Base-by-base conservation (phyloP, 2,329 filamentous ascomycete species). In the Arthrobotrys conoides region DNA sequence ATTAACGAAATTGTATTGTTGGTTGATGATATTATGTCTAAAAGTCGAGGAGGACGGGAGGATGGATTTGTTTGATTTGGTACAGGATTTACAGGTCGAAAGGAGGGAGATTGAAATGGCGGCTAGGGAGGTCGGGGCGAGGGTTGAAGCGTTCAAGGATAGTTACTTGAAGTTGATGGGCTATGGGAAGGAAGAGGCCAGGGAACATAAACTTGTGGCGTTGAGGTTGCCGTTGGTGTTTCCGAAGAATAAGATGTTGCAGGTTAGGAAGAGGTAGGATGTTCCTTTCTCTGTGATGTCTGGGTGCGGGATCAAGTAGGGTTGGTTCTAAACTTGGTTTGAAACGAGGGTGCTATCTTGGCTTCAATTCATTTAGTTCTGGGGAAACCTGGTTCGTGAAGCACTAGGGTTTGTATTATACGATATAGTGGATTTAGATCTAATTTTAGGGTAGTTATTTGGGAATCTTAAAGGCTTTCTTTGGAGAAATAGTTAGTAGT, bases 141-240 rank as follows among this genome's bases (percentile, higher is more conserved):
- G 87, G 81, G 87, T 93, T 38, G 82, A 75, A 18, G 80, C 83
- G 30, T 84, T 87, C 12, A 87, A 85, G 3, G 87, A 87, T 64
- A 83, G 83, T 18, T 87, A 88, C 71, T 83, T 84, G 61, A 83
- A 84, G 33, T 89, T 88, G 83, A 85, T 87, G 80, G 87, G 88
- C 73, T 87, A 90, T 80, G 88, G 88, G 36, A 90, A 90, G 83
- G 88, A 89, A 0, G 87, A 89, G 82, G 88, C 87, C 3, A 84
- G 85, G 20, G 89, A 89, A 71, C 89, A 90, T 79, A 88, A 88
- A 76, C 85, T 94, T 63, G 94, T 92, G 12, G 90, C 90, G 81
- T 86, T 98, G 82, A 89, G 88, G 81, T 84, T 97, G 80, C 96
- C 96, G 2, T 86, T 97, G 57, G 88, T 91, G 76, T 97, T 97